phyloP scores from a whole-genome alignment of 2,329 filamentous ascomycete species.

The Calcarisporium arbuscula region DNA sequence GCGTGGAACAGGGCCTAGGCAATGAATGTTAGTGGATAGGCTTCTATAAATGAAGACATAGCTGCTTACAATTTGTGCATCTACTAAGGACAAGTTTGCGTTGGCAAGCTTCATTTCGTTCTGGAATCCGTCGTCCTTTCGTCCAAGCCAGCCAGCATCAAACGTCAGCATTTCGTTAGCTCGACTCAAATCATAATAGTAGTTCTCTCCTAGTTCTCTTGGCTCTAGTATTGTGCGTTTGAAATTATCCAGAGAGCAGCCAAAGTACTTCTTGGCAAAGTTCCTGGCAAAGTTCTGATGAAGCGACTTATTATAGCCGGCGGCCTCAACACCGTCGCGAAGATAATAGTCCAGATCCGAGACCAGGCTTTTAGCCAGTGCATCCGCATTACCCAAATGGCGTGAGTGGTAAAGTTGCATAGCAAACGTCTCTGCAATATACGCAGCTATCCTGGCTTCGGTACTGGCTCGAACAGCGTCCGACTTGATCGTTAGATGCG shows the following conservation, averaged over 20 bases:
- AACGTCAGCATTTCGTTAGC: conserved; percentile 71
- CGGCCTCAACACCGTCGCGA: conserved; percentile 70
- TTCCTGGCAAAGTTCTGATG: conserved; percentile 83
- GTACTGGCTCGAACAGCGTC: conserved; percentile 52
- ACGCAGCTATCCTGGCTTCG: conserved; percentile 67
- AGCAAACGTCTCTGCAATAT: conserved; percentile 80
- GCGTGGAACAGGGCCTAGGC: conserved; percentile 72
- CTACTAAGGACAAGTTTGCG: conserved; percentile 82
- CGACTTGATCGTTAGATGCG: conserved; percentile 45
- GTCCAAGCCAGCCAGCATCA: conserved; percentile 71
- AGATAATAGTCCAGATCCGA: conserved; percentile 74
- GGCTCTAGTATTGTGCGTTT: conserved; percentile 66
- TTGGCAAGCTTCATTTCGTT: conserved; percentile 84
- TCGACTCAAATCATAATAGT: conserved; percentile 76
- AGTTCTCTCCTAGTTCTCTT: conserved; percentile 63
- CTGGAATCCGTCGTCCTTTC: conserved; percentile 64
- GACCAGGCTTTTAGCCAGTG: conserved; percentile 64
- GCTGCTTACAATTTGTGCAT: conserved; percentile 72
- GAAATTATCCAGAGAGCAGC: conserved; percentile 69
- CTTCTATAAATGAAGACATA: conserved; percentile 17
- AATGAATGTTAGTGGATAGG: conserved; percentile 11
- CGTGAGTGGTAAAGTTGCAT: conserved; percentile 86
- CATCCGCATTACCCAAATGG: conserved; percentile 61
- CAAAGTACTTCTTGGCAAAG: conserved; percentile 69
- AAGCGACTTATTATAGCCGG: conserved; percentile 79